phyloP scores from a whole-genome alignment of 495 filamentous ascomycete species.

The Penicillium roqueforti region DNA sequence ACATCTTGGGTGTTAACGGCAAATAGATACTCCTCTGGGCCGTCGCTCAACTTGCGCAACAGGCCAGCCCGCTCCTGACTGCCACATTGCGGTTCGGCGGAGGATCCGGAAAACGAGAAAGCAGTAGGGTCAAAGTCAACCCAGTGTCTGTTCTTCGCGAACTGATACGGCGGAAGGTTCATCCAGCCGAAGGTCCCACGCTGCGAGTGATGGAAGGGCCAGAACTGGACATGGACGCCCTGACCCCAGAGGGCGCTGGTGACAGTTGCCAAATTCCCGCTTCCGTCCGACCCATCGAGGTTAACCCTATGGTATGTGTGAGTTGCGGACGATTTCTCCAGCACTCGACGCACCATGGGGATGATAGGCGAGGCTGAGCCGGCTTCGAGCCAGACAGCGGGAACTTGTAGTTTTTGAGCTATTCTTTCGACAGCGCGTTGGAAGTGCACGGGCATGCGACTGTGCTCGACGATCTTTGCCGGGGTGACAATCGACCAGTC shows the following conservation, averaged over 20 bases:
- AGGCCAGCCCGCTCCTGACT: neutral
- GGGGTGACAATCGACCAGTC: slow-evolving; percentile 13
- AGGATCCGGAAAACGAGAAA: neutral
- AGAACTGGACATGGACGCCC: slow-evolving; percentile 25
- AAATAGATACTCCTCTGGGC: neutral
- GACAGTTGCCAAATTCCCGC: slow-evolving; percentile 18
- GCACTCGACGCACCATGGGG: slow-evolving; percentile 26
- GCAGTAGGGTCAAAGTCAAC: slow-evolving; percentile 12
- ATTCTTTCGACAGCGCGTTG: slow-evolving; percentile 33
- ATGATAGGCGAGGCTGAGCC: slow-evolving; percentile 33
- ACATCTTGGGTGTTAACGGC: neutral
- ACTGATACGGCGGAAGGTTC: slow-evolving; percentile 36
- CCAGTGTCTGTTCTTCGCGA: slow-evolving; percentile 35
- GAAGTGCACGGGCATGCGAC: slow-evolving; percentile 42
- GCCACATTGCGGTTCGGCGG: neutral
- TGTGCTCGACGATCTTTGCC: slow-evolving; percentile 27
- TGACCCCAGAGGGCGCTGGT: slow-evolving; percentile 22
- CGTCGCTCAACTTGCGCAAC: neutral
- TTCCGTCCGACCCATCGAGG: neutral
- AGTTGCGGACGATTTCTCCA: slow-evolving; percentile 10
- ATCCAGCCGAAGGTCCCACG: slow-evolving; percentile 7
- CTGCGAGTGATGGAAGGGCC: slow-evolving; percentile 27
- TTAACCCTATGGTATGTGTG: neutral
- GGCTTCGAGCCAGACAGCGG: slow-evolving; percentile 38
- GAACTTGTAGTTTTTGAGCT: slow-evolving; percentile 2